Evolutionary conservation across 139 green algal species (phyloP).

Genomic region (Coelastrella sp.): DNA sequence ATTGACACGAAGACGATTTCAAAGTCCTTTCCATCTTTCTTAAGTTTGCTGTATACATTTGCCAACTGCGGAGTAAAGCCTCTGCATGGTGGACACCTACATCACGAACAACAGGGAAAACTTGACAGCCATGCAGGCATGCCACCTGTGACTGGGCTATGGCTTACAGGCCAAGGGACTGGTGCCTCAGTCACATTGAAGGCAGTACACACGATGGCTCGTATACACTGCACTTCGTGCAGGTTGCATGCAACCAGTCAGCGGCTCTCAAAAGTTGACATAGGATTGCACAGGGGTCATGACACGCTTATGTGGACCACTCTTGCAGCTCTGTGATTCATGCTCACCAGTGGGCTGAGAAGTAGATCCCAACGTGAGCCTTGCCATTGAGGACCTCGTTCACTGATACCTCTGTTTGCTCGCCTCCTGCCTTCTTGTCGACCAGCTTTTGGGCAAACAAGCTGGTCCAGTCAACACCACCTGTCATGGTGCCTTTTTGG

Average conservation of each 20-base stretch:
- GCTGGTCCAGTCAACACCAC: not conserved
- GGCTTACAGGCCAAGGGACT: too few species aligned
- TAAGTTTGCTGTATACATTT: conserved; percentile 57
- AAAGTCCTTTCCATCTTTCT: conserved; percentile 54
- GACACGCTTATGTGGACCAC: not conserved
- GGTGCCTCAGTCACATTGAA: too few species aligned
- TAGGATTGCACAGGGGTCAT: too few species aligned
- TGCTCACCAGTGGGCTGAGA: conserved; percentile 61
- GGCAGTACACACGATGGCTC: too few species aligned
- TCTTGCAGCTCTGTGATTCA: not conserved
- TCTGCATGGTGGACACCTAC: conserved; percentile 66
- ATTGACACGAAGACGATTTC: conserved; percentile 66
- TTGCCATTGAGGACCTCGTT: conserved; percentile 51
- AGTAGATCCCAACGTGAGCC: conserved; percentile 63
- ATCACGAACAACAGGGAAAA: too few species aligned
- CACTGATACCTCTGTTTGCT: not conserved
- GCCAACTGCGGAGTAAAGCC: conserved; percentile 61
- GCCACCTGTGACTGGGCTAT: too few species aligned
- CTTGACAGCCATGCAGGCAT: too few species aligned
- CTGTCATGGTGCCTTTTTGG: not conserved
- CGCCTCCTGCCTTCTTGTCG: not conserved
- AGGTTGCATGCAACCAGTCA: too few species aligned
- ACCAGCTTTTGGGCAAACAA: conserved; percentile 33
- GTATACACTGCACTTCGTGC: too few species aligned
- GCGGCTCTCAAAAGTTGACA: too few species aligned